These are phyloP conservation scores for Sugiyamaella qingdaonensis DNA, from an alignment of 805 yeast genomes.

Conservation along the genomic window DNA sequence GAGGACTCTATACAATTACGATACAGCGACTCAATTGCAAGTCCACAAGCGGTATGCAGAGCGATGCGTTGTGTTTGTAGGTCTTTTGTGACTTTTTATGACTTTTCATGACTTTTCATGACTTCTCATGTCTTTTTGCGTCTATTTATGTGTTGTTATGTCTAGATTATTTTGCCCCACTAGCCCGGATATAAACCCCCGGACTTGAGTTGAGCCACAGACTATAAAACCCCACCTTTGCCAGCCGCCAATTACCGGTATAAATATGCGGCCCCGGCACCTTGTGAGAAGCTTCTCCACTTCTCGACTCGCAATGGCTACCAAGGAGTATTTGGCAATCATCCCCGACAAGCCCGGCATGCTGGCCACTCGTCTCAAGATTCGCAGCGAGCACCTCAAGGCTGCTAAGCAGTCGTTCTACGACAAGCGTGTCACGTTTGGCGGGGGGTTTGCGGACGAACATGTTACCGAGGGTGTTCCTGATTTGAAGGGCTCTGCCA, in stretches of 20 bases:
- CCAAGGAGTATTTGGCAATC: constrained; percentile 58
- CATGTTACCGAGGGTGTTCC: constrained; percentile 31
- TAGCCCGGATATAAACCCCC: too few relatives aligned
- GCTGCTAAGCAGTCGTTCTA: constrained; percentile 30
- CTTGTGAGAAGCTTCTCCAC: background rate
- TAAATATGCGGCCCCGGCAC: background rate
- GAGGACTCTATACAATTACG: too few relatives aligned
- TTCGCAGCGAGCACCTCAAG: constrained; percentile 42
- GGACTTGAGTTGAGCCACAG: too few relatives aligned
- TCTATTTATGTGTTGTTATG: too few relatives aligned
- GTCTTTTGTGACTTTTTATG: too few relatives aligned
- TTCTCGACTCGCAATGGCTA: background rate
- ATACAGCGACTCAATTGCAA: too few relatives aligned
- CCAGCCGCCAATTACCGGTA: background rate
- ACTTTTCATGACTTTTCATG: too few relatives aligned
- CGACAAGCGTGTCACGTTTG: constrained; percentile 39
- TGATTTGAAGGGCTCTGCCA: constrained; percentile 63
- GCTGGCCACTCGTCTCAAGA: constrained; percentile 28
- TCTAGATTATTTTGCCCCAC: too few relatives aligned
- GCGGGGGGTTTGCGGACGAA: constrained; percentile 33
- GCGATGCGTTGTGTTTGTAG: too few relatives aligned
- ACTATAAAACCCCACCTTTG: background rate
- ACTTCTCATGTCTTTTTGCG: too few relatives aligned
- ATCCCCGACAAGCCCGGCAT: constrained; percentile 65
- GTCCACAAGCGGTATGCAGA: too few relatives aligned